These are phyloP conservation scores for Botrytis elliptica DNA, from an alignment of 2,329 filamentous ascomycete species.

Conservation along the genomic window DNA sequence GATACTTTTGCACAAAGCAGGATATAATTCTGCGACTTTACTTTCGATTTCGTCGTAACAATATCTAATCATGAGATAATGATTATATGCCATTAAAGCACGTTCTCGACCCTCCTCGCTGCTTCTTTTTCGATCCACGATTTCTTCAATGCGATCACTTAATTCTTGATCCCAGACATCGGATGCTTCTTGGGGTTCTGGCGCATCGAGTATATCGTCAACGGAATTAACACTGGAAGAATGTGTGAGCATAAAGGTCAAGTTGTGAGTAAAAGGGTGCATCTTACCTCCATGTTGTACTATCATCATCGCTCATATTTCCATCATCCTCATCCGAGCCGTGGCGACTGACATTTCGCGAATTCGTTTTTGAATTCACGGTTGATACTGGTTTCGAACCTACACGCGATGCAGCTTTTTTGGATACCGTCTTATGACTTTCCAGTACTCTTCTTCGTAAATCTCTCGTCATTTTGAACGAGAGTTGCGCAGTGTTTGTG, in stretches of 20 bases:
- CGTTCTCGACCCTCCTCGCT: slow-evolving; percentile 63
- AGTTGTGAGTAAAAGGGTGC: background rate
- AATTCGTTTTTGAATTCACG: slow-evolving; percentile 48
- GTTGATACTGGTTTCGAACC: slow-evolving; percentile 50
- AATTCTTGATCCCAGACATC: slow-evolving; percentile 55
- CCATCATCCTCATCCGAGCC: slow-evolving; percentile 54
- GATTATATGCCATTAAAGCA: slow-evolving; percentile 55
- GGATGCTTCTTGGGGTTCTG: slow-evolving; percentile 50
- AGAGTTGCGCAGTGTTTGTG: background rate
- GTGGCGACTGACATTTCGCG: slow-evolving; percentile 49
- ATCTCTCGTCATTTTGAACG: slow-evolving; percentile 35
- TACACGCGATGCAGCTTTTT: slow-evolving; percentile 52
- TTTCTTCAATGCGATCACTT: slow-evolving; percentile 58
- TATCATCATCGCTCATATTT: slow-evolving; percentile 49
- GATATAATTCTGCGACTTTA: slow-evolving; percentile 55
- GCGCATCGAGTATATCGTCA: slow-evolving; percentile 40
- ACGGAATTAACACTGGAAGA: slow-evolving; percentile 23
- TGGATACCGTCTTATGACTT: slow-evolving; percentile 57
- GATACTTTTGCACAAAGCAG: slow-evolving; percentile 61
- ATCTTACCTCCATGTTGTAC: slow-evolving; percentile 51
- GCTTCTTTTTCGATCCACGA: slow-evolving; percentile 67
- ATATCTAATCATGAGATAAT: slow-evolving; percentile 61
- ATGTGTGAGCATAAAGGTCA: background rate
- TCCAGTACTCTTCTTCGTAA: slow-evolving; percentile 54
- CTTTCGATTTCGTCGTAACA: slow-evolving; percentile 57